phyloP scores from a whole-genome alignment of 768 basidiomycete species.

The Tremella yokohamensis region DNA sequence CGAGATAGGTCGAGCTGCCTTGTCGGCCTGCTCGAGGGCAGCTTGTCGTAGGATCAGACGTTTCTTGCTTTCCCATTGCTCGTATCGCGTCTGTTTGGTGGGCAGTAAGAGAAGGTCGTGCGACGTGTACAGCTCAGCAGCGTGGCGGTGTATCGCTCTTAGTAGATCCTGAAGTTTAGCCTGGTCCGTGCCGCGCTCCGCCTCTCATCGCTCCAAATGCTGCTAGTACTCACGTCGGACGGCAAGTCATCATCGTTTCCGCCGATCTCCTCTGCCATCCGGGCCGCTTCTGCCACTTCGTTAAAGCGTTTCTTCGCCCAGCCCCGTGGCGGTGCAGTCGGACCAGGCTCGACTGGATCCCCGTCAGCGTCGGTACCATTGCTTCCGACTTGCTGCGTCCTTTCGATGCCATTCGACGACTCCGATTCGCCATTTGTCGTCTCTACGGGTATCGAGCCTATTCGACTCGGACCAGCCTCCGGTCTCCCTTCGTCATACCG shows the following conservation, averaged over 20 bases:
- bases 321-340: too few relatives aligned
- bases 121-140: background rate
- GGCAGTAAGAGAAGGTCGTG: background rate
- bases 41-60: background rate
- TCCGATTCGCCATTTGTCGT: background rate
- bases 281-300: background rate
- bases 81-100: background rate
- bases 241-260: background rate
- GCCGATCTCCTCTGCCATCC: background rate
- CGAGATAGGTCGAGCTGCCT: conserved; percentile 23
- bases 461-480: background rate
- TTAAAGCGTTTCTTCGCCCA: background rate
- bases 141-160: background rate
- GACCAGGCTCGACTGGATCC: background rate
- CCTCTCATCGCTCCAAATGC: background rate
- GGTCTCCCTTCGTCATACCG: background rate
- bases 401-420: background rate
- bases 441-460: too few relatives aligned
- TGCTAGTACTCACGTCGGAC: background rate
- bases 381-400: background rate
- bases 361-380: background rate
- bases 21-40: background rate
- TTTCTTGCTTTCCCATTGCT: background rate
- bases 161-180: background rate
- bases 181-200: too few relatives aligned